Percentiles rank a stretch among this genome's conserved stretches.
phyloP scores from a whole-genome alignment of 495 filamentous ascomycete species.

The Penicillium soppii region DNA sequence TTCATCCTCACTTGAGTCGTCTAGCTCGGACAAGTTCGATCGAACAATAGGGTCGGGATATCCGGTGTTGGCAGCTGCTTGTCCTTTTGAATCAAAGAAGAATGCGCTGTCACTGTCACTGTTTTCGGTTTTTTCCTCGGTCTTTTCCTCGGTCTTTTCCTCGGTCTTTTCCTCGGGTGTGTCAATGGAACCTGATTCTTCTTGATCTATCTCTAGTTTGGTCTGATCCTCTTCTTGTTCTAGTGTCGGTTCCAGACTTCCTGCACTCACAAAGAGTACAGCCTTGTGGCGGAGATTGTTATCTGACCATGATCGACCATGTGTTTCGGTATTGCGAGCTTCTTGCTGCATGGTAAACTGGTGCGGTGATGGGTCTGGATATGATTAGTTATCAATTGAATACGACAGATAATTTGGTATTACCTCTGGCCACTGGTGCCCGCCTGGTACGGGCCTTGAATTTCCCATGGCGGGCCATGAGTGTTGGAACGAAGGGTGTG shows the following conservation, averaged over 20 bases:
- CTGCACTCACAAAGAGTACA: slow-evolving; percentile 76
- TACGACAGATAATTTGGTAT: not conserved
- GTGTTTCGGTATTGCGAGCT: slow-evolving; percentile 70
- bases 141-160: slow-evolving; percentile 2
- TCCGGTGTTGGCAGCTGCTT: slow-evolving; percentile 13
- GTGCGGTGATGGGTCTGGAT: slow-evolving; percentile 13
- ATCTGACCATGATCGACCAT: slow-evolving; percentile 38
- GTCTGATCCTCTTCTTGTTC: slow-evolving; percentile 8
- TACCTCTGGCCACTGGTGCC: slow-evolving; percentile 9
- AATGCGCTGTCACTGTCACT: slow-evolving; percentile 15
- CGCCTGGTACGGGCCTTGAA: slow-evolving; percentile 22
- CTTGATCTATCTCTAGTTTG: not conserved
- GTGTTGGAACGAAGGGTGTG: not conserved
- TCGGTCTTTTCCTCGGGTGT: too few relatives aligned
- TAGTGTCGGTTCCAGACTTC: slow-evolving; percentile 47
- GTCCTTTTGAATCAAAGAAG: slow-evolving; percentile 23
- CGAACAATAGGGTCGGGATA: slow-evolving; percentile 14
- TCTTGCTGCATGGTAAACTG: slow-evolving; percentile 69
- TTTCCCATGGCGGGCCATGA: slow-evolving; percentile 32
- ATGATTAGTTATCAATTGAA: not conserved
- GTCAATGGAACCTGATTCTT: too few relatives aligned
- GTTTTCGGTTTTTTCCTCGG: not conserved
- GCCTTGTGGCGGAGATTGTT: slow-evolving; percentile 52
- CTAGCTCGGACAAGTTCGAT: slow-evolving; percentile 2
- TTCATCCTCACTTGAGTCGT: slow-evolving; percentile 44